phyloP scores from a whole-genome alignment of 345 rosid species.

The Sonneratia alba region DNA sequence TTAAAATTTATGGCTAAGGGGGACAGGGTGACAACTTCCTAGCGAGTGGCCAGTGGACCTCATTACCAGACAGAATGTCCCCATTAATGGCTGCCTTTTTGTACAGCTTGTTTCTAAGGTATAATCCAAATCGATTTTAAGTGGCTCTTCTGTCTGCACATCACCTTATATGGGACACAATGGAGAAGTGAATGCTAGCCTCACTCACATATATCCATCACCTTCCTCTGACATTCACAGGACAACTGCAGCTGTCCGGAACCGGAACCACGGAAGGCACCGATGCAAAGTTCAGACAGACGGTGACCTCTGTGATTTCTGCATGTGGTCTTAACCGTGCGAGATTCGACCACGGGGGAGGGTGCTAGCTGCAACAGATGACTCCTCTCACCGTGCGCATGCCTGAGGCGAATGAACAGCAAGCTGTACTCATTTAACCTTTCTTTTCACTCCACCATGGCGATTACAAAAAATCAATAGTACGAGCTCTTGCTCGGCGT shows the following conservation, averaged over 20 bases:
- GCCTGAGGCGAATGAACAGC: neutral
- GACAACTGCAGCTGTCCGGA: too few relatives aligned
- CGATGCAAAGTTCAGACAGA: neutral
- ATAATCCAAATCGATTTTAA: too few relatives aligned
- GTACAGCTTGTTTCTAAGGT: too few relatives aligned
- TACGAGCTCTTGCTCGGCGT: neutral
- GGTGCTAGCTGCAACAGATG: neutral
- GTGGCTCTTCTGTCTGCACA: too few relatives aligned
- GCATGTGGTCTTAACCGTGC: neutral
- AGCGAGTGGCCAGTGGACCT: too few relatives aligned
- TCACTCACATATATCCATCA: neutral
- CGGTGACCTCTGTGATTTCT: neutral
- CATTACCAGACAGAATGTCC: too few relatives aligned
- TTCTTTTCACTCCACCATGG: neutral
- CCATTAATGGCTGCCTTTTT: too few relatives aligned
- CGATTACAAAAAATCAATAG: neutral
- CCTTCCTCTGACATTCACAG: too few relatives aligned
- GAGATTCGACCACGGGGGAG: neutral
- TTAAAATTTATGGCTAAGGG: too few relatives aligned
- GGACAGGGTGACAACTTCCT: too few relatives aligned
- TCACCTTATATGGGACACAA: neutral
- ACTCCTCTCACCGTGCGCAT: neutral
- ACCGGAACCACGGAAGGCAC: neutral
- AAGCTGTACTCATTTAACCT: neutral
- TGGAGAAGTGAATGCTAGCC: neutral